Evolutionary conservation across 768 basidiomycete genomes (phyloP).

Genomic region (Leccinum incarnatum): DNA sequence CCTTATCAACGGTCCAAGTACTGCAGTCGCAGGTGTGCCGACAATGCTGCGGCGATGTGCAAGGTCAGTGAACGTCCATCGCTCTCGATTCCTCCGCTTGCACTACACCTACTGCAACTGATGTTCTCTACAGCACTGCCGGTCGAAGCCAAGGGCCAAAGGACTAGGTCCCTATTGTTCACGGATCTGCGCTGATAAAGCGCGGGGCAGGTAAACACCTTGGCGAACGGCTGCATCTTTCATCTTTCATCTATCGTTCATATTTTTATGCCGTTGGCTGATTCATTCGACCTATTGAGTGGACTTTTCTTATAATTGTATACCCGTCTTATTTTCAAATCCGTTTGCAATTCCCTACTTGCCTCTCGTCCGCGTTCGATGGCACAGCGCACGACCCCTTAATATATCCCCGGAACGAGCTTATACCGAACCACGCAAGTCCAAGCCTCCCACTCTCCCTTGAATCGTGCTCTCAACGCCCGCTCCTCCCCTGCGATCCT

Average conservation of each 20-base stretch:
- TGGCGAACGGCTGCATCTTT: background rate
- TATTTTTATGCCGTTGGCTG: conserved; percentile 2
- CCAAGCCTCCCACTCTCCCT: conserved; percentile 35
- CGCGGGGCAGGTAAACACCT: conserved; percentile 11
- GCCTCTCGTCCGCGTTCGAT: background rate
- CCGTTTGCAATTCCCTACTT: background rate
- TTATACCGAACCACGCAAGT: conserved; percentile 44
- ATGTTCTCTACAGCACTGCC: conserved; percentile 21
- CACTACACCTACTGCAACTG: background rate
- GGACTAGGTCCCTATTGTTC: conserved; percentile 25
- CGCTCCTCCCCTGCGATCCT: conserved; percentile 14
- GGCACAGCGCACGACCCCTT: background rate
- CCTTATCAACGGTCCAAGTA: conserved; percentile 54
- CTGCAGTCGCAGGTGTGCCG: conserved; percentile 61
- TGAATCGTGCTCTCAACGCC: conserved; percentile 12
- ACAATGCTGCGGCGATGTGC: conserved; percentile 35
- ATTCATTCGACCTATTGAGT: background rate
- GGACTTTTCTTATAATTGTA: background rate
- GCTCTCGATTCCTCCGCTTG: background rate
- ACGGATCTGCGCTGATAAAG: conserved; percentile 22
- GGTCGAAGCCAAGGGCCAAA: conserved; percentile 13
- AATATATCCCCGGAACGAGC: conserved; percentile 49
- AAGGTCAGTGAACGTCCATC: conserved; percentile 12
- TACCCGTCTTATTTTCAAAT: background rate
- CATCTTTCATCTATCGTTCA: background rate